A percentile compares a stretch with the other conserved stretches of the same genome.
These are phyloP conservation scores for Cordyceps farinosa DNA, from an alignment of 2,329 filamentous ascomycete species.

Conservation along the genomic window DNA sequence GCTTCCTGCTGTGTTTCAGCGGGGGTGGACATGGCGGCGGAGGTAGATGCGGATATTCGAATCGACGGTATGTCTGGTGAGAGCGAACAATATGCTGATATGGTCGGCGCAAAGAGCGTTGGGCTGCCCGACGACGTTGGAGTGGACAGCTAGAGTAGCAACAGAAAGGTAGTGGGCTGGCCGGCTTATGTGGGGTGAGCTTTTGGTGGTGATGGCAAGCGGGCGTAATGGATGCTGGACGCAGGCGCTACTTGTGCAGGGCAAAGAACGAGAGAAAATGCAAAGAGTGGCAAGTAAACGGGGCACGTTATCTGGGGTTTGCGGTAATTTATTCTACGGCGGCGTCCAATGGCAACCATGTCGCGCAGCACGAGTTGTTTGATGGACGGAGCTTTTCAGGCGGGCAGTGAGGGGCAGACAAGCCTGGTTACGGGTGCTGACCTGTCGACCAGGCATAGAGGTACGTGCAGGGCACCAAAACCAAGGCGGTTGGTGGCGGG, in stretches of 20 bases:
- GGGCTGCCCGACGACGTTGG: conserved; percentile 1
- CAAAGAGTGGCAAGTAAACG: background rate
- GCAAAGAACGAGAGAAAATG: background rate
- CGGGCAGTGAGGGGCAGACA: conserved; percentile 12
- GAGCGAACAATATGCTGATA: background rate
- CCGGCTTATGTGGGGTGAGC: conserved; percentile 11
- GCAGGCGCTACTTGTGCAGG: background rate
- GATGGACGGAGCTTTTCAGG: conserved; percentile 5
- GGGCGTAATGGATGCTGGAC: background rate
- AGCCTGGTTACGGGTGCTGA: background rate
- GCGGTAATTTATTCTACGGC: conserved; percentile 11
- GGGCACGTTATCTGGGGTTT: background rate
- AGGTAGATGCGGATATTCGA: background rate
- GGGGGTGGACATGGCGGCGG: conserved; percentile 34
- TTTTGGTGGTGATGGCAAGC: background rate
- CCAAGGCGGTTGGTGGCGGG: conserved; percentile 6
- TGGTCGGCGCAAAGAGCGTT: background rate
- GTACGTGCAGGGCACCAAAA: conserved; percentile 1
- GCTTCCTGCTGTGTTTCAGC: conserved; percentile 32
- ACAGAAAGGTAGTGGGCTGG: background rate
- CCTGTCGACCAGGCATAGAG: background rate
- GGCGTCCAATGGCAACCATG: conserved; percentile 17
- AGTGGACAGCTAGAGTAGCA: conserved; percentile 3
- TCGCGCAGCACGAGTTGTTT: conserved; percentile 15
- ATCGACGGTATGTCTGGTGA: background rate